A percentile compares a stretch with the other conserved stretches of the same genome.
Conservation (phyloP, 2,329 filamentous ascomycete species). For the Salinomyces thailandicus region DNA sequence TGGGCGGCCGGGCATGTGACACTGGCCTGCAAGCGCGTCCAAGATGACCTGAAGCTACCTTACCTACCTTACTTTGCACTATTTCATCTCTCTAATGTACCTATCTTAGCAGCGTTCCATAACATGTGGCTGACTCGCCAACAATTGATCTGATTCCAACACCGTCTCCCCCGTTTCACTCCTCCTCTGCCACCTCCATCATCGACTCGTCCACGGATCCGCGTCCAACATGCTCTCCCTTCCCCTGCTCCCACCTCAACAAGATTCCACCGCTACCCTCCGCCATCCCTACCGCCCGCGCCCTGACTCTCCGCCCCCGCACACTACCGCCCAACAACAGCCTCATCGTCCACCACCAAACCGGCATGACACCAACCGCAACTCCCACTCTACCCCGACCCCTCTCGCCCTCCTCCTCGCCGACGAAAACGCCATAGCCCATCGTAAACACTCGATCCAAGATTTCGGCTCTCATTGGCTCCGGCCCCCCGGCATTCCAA, state of each 20-base stretch:
- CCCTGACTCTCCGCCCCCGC: conserved; percentile 17
- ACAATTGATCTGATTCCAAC: no score
- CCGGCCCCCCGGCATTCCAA: conserved; percentile 73
- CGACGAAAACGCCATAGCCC: conserved; percentile 67
- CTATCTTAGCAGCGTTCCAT: no score
- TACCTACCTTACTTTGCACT: no score
- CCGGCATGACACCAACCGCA: conserved; percentile 23
- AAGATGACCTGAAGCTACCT: no score
- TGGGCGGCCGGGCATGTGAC: no score
- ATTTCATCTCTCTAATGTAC: no score
- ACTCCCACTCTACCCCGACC: conserved; percentile 36
- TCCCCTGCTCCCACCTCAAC: conserved; percentile 23
- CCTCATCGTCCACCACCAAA: conserved; percentile 14
- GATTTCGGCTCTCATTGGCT: conserved; percentile 88
- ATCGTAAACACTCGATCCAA: conserved; percentile 69
- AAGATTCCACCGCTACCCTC: conserved; percentile 19
- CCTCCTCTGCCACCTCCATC: no score
- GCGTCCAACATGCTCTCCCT: conserved; percentile 20
- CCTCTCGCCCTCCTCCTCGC: conserved; percentile 58
- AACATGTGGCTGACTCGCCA: no score
- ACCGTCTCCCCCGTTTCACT: no score
- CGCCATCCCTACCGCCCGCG: conserved; percentile 16
- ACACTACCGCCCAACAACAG: conserved; percentile 15
- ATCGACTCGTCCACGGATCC: no score
- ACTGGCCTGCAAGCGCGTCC: no score